A percentile compares a stretch with the other conserved stretches of the same genome.
These are phyloP conservation scores for Fusarium scirpi DNA, from an alignment of 2,329 filamentous ascomycete genomes.

Conservation along the genomic window DNA sequence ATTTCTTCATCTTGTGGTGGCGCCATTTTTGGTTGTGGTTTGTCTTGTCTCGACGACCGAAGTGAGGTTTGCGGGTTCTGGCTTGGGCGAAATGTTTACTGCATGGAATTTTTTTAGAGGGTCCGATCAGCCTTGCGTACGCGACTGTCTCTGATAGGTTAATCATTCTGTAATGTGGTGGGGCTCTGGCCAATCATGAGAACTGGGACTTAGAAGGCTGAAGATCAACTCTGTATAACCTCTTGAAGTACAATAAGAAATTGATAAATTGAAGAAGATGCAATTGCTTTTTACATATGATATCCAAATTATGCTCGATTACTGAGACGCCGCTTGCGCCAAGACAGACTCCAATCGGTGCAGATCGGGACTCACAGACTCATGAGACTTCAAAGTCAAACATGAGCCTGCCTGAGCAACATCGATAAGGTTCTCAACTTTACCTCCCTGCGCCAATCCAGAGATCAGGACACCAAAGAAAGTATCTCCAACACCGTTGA, in stretches of 20 bases:
- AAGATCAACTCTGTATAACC: slow-evolving; percentile 22
- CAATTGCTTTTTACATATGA: background rate
- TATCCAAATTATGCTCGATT: slow-evolving; percentile 1
- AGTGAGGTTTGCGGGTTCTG: slow-evolving; percentile 28
- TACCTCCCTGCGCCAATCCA: slow-evolving; percentile 73
- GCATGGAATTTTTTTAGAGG: slow-evolving; percentile 50
- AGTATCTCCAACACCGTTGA: slow-evolving; percentile 95
- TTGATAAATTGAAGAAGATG: background rate
- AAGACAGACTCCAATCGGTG: slow-evolving; percentile 59
- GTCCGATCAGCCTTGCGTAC: slow-evolving; percentile 48
- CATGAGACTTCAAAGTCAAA: slow-evolving; percentile 78
- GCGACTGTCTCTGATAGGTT: slow-evolving; percentile 36
- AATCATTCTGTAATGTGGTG: background rate
- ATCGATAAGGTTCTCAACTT: slow-evolving; percentile 73
- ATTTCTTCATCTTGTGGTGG: slow-evolving; percentile 48
- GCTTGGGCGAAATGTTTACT: slow-evolving; percentile 38
- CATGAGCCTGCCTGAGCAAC: slow-evolving; percentile 86
- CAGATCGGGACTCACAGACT: slow-evolving; percentile 76
- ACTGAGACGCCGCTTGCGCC: slow-evolving; percentile 40
- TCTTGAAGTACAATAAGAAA: slow-evolving; percentile 8
- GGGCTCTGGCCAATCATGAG: slow-evolving; percentile 37
- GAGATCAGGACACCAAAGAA: slow-evolving; percentile 89
- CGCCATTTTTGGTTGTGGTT: slow-evolving; percentile 49
- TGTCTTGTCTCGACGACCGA: slow-evolving; percentile 10
- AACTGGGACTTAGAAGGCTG: slow-evolving; percentile 33